Conservation (phyloP, 352 stramenopile genomes). For the Globisporangium camurandrum region DNA sequence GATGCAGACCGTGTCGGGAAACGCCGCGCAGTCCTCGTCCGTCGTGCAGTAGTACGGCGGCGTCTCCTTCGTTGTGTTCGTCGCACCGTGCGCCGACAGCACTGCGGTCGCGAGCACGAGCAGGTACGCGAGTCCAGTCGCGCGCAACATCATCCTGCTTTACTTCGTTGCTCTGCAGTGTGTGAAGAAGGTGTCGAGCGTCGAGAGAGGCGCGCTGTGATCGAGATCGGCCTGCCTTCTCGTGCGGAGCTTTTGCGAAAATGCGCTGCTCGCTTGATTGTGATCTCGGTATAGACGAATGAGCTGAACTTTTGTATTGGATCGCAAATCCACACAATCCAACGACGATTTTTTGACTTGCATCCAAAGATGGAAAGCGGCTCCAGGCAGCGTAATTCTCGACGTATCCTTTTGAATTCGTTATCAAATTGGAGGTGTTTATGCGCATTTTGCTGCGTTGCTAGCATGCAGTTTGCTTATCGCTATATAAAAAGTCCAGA, state of each 20-base stretch:
- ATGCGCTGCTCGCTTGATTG: background rate
- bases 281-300: background rate
- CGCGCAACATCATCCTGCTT: conserved; percentile 2
- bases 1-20: conserved; percentile 67
- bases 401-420: too few species aligned
- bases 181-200: too few species aligned
- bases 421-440: too few species aligned
- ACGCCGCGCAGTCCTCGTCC: conserved; percentile 65
- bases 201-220: background rate
- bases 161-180: background rate
- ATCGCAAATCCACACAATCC: background rate
- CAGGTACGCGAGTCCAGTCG: conserved; percentile 8
- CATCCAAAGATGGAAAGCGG: too few species aligned
- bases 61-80: conserved; percentile 7
- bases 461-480: too few species aligned
- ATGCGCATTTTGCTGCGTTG: too few species aligned
- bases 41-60: conserved; percentile 50
- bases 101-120: conserved; percentile 9
- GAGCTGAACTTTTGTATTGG: background rate
- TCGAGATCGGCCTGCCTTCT: background rate
- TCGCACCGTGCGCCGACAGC: conserved; percentile 4
- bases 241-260: background rate
- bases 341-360: background rate
- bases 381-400: too few species aligned
- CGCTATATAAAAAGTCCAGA: too few species aligned